A percentile compares a stretch with the other conserved stretches of the same genome.
phyloP scores from a whole-genome alignment of 805 yeast genomes.

The Metschnikowia cerradonensis region DNA sequence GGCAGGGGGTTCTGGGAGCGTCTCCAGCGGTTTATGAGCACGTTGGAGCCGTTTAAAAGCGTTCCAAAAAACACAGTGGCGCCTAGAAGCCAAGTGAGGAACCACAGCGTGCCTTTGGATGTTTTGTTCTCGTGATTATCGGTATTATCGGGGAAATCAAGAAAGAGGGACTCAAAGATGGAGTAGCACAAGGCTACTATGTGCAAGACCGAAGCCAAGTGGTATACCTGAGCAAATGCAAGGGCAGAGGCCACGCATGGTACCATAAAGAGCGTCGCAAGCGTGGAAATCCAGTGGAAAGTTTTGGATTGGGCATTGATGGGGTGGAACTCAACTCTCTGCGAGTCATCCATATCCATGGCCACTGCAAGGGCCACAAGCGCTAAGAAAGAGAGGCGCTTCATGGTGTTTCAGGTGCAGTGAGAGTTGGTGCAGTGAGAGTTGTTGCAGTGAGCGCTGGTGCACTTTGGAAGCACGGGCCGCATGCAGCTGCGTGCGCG shows the following conservation, averaged over 20 bases:
- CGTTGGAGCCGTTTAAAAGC: slow-evolving; percentile 49
- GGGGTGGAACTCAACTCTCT: slow-evolving; percentile 37
- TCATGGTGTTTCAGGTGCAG: not conserved
- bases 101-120: slow-evolving; percentile 66
- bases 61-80: slow-evolving; percentile 52
- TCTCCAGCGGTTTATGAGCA: slow-evolving; percentile 28
- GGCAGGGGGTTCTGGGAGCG: not conserved
- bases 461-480: not conserved
- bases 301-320: slow-evolving; percentile 50
- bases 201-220: slow-evolving; percentile 18
- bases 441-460: not conserved
- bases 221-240: slow-evolving; percentile 50
- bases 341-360: slow-evolving; percentile 28
- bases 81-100: slow-evolving; percentile 46
- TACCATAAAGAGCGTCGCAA: slow-evolving; percentile 43
- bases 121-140: slow-evolving; percentile 65
- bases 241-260: slow-evolving; percentile 56
- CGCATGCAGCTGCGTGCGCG: not conserved
- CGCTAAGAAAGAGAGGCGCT: not conserved
- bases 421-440: not conserved
- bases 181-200: slow-evolving; percentile 36
- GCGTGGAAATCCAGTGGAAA: slow-evolving; percentile 60
- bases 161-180: slow-evolving; percentile 50
- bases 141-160: slow-evolving; percentile 57
- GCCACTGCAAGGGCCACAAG: slow-evolving; percentile 5